Evolutionary conservation across 768 basidiomycete species (phyloP).

Genomic region (Grammothele lineata): DNA sequence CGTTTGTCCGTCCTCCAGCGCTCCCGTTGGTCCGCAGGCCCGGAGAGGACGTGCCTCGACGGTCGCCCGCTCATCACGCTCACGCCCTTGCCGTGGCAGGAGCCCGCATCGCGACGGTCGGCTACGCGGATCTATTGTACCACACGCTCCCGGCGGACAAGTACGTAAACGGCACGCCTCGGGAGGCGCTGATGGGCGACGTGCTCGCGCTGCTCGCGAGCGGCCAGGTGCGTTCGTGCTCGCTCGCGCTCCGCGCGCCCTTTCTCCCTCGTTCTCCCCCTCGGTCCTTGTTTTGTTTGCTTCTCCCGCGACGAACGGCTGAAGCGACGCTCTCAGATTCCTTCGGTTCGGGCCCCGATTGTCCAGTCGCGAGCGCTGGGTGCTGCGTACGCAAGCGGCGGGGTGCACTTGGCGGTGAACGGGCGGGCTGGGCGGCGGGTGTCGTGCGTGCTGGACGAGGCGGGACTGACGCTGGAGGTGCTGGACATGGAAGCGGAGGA

Average conservation of each 20-base stretch:
- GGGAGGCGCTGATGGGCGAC: slow-evolving; percentile 63
- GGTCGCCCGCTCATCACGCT: slow-evolving; percentile 17
- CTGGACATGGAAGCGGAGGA: slow-evolving; percentile 71
- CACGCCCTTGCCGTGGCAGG: slow-evolving; percentile 44
- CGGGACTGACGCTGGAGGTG: slow-evolving; percentile 62
- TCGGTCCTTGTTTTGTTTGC: neutral
- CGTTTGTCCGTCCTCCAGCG: neutral
- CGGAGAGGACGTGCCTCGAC: no score
- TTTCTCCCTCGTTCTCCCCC: neutral
- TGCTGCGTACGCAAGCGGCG: no score
- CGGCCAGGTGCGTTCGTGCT: slow-evolving; percentile 58
- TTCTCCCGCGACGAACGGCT: no score
- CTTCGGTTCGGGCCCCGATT: slow-evolving; percentile 46
- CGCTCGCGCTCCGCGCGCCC: slow-evolving; percentile 27
- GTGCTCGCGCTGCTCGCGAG: slow-evolving; percentile 52
- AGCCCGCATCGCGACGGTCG: slow-evolving; percentile 59
- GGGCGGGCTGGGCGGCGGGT: slow-evolving; percentile 71
- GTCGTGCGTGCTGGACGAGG: slow-evolving; percentile 66
- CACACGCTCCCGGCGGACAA: slow-evolving; percentile 36
- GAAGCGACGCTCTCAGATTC: slow-evolving; percentile 38
- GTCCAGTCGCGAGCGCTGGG: slow-evolving; percentile 44
- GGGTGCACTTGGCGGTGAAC: slow-evolving; percentile 63
- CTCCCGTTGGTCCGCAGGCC: no score
- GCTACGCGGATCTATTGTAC: slow-evolving; percentile 60
- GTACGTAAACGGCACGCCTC: slow-evolving; percentile 51